A percentile compares a stretch with the other conserved stretches of the same genome.
phyloP scores from a whole-genome alignment of 352 stramenopile species.

The Pythium aristosporum region DNA sequence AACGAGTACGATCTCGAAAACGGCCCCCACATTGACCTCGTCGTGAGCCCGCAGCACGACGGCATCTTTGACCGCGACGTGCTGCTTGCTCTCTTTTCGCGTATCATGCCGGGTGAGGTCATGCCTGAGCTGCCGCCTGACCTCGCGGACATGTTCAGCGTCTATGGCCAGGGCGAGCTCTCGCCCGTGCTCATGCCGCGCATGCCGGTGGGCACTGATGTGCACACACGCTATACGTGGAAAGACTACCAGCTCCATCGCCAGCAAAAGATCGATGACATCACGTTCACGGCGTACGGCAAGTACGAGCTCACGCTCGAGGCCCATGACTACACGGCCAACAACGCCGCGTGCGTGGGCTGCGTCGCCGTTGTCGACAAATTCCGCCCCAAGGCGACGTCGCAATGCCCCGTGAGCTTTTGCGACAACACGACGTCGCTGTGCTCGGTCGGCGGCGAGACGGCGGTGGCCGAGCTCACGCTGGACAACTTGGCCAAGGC shows the following conservation, averaged over 20 bases:
- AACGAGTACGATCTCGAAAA: neutral
- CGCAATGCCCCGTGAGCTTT: conserved; percentile 38
- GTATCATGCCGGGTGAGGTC: neutral
- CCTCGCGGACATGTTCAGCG: conserved; percentile 4
- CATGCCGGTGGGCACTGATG: neutral
- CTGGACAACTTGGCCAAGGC: conserved; percentile 32
- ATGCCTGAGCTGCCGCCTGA: conserved; percentile 5
- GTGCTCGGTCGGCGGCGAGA: conserved; percentile 8
- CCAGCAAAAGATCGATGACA: conserved; percentile 36
- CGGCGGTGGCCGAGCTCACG: conserved; percentile 31
- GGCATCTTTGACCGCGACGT: conserved; percentile 4
- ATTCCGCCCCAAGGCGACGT: conserved; percentile 40
- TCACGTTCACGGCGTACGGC: conserved; percentile 44
- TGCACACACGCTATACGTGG: conserved; percentile 34
- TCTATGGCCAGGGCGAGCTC: neutral
- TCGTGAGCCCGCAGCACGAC: conserved; percentile 3
- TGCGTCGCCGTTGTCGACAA: conserved; percentile 61
- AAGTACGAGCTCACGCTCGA: conserved; percentile 57
- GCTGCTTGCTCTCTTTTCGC: neutral
- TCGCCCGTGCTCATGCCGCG: neutral
- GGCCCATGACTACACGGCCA: conserved; percentile 46
- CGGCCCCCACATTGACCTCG: conserved; percentile 19
- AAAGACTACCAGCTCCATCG: conserved; percentile 49
- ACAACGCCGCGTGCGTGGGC: conserved; percentile 38
- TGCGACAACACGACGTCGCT: conserved; percentile 29